phyloP scores from a whole-genome alignment of 805 yeast species.

The Ascoidea tarda region DNA sequence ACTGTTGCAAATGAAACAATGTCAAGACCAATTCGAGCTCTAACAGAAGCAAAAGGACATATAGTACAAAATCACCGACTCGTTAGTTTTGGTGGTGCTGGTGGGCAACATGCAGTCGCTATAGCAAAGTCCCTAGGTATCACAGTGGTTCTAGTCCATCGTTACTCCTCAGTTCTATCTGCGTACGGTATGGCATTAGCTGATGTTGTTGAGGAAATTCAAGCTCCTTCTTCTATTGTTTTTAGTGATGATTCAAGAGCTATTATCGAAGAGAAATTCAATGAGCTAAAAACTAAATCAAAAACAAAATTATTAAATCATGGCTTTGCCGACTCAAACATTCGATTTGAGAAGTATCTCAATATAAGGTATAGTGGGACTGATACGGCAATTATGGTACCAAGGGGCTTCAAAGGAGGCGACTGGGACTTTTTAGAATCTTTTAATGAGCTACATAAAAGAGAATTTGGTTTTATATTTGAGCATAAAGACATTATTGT shows the following conservation, averaged over 20 bases:
- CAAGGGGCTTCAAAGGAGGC: constrained; percentile 15
- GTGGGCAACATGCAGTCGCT: constrained; percentile 80
- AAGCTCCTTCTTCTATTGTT: constrained; percentile 48
- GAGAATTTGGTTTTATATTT: constrained; percentile 63
- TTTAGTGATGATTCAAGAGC: constrained; percentile 17
- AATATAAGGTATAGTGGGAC: constrained; percentile 80
- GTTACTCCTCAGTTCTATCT: constrained; percentile 70
- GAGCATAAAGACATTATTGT: constrained; percentile 43
- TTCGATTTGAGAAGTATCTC: constrained; percentile 47
- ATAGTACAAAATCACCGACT: constrained; percentile 49
- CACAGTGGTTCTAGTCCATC: constrained; percentile 53
- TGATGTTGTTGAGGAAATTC: constrained; percentile 70
- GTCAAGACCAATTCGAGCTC: constrained; percentile 80
- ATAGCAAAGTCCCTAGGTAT: constrained; percentile 65
- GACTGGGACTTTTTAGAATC: constrained; percentile 22
- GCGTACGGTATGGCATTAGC: constrained; percentile 87
- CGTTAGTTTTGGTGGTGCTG: constrained; percentile 88
- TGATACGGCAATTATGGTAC: constrained; percentile 77
- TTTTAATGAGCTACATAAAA: constrained; percentile 41
- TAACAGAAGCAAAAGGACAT: constrained; percentile 78
- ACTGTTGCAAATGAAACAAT: constrained; percentile 77
- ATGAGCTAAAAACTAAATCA: constrained; percentile 13
- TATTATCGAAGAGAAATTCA: neutral
- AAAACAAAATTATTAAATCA: constrained; percentile 23
- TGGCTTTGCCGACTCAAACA: constrained; percentile 31